Evolutionary conservation across 1,284 basidiomycete species (phyloP), one percentile per base, ranked within the genome.

Genomic region (Puccinia coronata): DNA sequence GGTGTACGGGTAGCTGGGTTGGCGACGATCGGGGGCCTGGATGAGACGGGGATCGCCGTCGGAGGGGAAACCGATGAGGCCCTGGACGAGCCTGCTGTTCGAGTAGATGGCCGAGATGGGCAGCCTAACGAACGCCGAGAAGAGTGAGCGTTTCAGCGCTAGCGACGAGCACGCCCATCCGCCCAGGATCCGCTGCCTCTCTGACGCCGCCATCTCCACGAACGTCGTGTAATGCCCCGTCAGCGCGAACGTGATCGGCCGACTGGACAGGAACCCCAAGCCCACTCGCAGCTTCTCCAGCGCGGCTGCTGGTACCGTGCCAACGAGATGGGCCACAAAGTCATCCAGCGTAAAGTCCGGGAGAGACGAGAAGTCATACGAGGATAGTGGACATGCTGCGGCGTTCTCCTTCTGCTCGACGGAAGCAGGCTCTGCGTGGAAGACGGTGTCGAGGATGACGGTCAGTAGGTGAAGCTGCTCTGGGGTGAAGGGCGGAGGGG

Each of bases 401-500:
- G 25, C 6, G 23, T 34, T 31, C 59, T 39, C 14, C 34, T 20
- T 2, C 18, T 41, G 14, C 2, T 25, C 14, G 23, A 36, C n/a
- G 2, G 43, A 12, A 1, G 41, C 1, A 6, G 74, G 36, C 2
- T 39, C 20, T 14, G 74, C 47, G 8, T 76, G 74, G 55, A 76
- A 63, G 36, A 63, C 34, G 57, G 59, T 76, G 25, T 76, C 61
- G 53, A 76, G 39, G 57, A 76, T 63, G 57, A 31, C 41, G 36
- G 43, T 2, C 18, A 76, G 25, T 16, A 63, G 47, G 47, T 31
- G 34, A n/a, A 65, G 74, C 20, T 76, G 59, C 31, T 41, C 57
- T n/a, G 57, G 59, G 31, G 18, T 43, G 74, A 76, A 76, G 14
- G 36, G 36, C 8, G n/a, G n/a, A 72, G n/a, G 25, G 57, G 57